Conservation (phyloP, 208 protist genomes). For the Trypanosoma conorhini region DNA sequence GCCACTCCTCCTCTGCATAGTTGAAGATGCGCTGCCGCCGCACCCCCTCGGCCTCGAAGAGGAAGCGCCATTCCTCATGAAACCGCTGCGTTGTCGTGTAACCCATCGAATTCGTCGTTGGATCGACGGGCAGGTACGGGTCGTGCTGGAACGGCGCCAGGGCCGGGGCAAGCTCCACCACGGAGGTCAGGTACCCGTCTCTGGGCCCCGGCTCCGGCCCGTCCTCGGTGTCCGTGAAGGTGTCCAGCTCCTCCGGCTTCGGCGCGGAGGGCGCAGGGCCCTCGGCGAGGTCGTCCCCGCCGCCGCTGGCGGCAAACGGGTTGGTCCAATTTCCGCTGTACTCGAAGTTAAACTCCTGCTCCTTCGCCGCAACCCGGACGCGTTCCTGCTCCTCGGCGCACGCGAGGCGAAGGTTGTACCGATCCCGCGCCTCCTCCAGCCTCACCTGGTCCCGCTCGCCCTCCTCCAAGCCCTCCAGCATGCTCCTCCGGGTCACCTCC, state of each 20-base stretch:
- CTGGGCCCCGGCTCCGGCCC: too few species aligned
- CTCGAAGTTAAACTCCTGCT: constrained; percentile 37
- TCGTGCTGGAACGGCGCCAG: not conserved
- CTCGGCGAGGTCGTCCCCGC: not conserved
- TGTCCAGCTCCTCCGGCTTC: not conserved
- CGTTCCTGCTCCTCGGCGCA: constrained; percentile 48
- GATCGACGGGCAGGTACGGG: not conserved
- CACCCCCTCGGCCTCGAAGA: constrained; percentile 53
- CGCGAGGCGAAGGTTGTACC: constrained; percentile 57
- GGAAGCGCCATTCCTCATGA: constrained; percentile 61
- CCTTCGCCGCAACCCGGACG: constrained; percentile 47
- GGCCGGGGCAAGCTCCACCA: not conserved
- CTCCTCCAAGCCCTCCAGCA: constrained; percentile 48
- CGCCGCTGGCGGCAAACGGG: not conserved
- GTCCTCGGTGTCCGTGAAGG: too few species aligned
- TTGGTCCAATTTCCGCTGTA: constrained; percentile 24
- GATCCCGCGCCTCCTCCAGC: constrained; percentile 63
- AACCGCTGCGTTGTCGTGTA: constrained; percentile 79
- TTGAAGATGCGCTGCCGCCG: constrained; percentile 65
- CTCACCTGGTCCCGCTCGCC: constrained; percentile 61
- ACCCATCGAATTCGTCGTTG: constrained; percentile 37
- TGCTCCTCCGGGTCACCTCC: not conserved
- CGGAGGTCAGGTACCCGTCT: too few species aligned
- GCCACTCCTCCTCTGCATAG: constrained; percentile 77
- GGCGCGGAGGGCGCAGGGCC: not conserved